A percentile compares a stretch with the other conserved stretches of the same genome.
Conservation (phyloP, 2,329 filamentous ascomycete species). For the Ceratocystis lukuohia region DNA sequence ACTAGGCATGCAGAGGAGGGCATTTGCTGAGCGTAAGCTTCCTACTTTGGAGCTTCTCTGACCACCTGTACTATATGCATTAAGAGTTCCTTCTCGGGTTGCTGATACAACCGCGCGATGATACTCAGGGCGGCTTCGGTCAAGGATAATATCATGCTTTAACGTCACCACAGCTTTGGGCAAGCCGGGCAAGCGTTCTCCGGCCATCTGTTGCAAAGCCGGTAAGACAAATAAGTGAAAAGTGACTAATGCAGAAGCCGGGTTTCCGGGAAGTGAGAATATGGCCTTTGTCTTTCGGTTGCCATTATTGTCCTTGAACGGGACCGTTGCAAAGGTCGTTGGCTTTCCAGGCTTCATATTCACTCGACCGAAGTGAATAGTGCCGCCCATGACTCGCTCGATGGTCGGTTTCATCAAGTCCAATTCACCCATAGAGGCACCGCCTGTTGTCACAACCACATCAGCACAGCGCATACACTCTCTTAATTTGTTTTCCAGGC, state of each 20-base stretch:
- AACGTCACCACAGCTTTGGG: conserved; percentile 58
- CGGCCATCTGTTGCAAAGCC: conserved; percentile 62
- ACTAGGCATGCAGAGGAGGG: conserved; percentile 60
- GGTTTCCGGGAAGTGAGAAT: conserved; percentile 88
- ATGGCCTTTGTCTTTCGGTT: conserved; percentile 54
- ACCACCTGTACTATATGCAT: conserved; percentile 70
- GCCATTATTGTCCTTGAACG: conserved; percentile 38
- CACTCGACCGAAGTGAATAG: conserved; percentile 91
- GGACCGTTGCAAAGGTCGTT: conserved; percentile 86
- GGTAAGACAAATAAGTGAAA: conserved; percentile 91
- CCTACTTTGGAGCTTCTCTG: conserved; percentile 84
- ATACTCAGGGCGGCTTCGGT: conserved; percentile 71
- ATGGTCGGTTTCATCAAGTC: conserved; percentile 94
- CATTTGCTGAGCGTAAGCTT: conserved; percentile 80
- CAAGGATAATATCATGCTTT: conserved; percentile 58
- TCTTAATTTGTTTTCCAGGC: conserved; percentile 65
- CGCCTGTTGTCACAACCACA: conserved; percentile 80
- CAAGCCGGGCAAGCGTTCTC: conserved; percentile 53
- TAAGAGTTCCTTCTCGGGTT: conserved; percentile 51
- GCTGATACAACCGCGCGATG: conserved; percentile 67
- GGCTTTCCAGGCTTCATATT: conserved; percentile 98
- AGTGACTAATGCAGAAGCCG: conserved; percentile 82
- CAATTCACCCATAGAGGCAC: conserved; percentile 94
- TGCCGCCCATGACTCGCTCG: conserved; percentile 76
- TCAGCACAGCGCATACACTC: conserved; percentile 61